Evolutionary conservation across 306 rosid genomes (phyloP).

Genomic region (Gillenia trifoliata): DNA sequence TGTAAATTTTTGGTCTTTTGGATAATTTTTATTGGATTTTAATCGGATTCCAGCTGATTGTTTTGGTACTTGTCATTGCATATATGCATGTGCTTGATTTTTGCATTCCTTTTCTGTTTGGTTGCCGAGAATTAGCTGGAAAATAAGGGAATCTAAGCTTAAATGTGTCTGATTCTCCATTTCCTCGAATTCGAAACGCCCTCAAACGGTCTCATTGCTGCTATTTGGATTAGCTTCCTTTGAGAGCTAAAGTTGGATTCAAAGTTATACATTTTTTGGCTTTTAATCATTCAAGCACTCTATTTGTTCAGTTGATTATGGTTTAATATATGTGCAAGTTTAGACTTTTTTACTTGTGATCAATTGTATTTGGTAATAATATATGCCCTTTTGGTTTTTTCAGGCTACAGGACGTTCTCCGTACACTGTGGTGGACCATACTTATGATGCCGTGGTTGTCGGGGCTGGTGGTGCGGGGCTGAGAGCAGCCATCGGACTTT

Average conservation of each 20-base stretch:
- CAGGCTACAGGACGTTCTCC: slow-evolving; percentile 60
- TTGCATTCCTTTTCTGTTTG: background rate
- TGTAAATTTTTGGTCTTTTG: background rate
- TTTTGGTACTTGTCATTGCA: background rate
- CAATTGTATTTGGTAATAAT: slow-evolving; percentile 6
- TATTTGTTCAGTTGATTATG: background rate
- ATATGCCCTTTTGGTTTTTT: slow-evolving; percentile 17
- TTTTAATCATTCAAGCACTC: background rate
- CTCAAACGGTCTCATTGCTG: background rate
- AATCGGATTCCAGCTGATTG: background rate
- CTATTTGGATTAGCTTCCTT: background rate
- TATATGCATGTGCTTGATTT: background rate
- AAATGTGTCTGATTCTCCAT: background rate
- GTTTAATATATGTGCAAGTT: background rate
- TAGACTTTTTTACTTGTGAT: background rate
- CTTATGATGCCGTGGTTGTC: slow-evolving; percentile 83
- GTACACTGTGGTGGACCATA: slow-evolving; percentile 87
- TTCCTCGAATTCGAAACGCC: background rate
- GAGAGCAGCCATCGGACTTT: slow-evolving; percentile 93
- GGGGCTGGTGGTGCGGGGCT: slow-evolving; percentile 98
- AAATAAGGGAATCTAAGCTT: slow-evolving; percentile 3
- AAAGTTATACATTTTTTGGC: background rate
- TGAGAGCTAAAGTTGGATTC: background rate
- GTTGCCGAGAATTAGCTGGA: slow-evolving; percentile 7
- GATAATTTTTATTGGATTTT: background rate